Conservation (phyloP, 106 monocot species). For the Dioscorea zingiberensis region DNA sequence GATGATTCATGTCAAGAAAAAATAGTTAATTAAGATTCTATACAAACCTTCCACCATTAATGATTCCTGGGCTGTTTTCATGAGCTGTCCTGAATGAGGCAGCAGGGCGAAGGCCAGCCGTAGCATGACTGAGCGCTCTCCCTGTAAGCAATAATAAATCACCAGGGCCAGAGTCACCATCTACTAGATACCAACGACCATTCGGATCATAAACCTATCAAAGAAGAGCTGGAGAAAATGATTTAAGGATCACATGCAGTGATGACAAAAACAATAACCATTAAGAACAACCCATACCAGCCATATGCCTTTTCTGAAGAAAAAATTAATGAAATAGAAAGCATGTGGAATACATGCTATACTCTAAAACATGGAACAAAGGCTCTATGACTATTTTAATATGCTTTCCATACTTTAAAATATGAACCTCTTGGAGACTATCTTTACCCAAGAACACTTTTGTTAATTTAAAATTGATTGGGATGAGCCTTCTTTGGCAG, state of each 20-base stretch:
- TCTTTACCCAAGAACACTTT: too few species aligned
- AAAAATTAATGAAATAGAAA: not conserved
- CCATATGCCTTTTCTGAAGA: not conserved
- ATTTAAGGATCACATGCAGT: conserved; percentile 15
- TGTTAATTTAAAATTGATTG: too few species aligned
- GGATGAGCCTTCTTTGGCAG: too few species aligned
- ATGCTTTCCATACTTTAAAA: too few species aligned
- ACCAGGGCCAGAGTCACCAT: conserved; percentile 37
- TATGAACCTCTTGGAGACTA: too few species aligned
- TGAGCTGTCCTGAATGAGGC: conserved; percentile 37
- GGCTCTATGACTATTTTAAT: too few species aligned
- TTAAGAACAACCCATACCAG: not conserved
- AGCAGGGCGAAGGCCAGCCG: conserved; percentile 78
- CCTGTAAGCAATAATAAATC: conserved; percentile 82
- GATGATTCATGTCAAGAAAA: too few species aligned
- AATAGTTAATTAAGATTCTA: not conserved
- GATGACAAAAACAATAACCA: not conserved
- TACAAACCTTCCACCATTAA: conserved; percentile 48
- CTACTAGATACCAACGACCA: conserved; percentile 87
- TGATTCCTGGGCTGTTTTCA: conserved; percentile 25
- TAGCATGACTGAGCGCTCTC: conserved; percentile 70
- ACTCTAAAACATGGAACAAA: not conserved
- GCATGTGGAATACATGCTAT: not conserved
- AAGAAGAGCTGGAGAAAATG: conserved; percentile 28
- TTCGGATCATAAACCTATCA: conserved; percentile 92